phyloP scores from a whole-genome alignment of 371 early-diverging fungal species.

The Saksenaea vasiformis region DNA sequence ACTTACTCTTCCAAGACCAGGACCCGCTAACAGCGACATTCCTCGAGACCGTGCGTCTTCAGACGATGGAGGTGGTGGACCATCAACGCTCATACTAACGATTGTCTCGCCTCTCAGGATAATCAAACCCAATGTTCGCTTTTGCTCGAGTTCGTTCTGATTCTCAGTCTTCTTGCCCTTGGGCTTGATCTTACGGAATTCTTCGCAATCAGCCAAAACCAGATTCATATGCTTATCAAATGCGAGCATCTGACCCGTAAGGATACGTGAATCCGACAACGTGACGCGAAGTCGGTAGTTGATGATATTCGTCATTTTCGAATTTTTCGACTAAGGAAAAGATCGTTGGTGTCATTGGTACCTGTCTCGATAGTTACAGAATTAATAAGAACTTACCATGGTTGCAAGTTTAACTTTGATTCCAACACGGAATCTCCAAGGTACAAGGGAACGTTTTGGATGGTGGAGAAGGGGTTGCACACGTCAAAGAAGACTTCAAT shows the following conservation, averaged over 20 bases:
- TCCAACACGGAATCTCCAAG: slow-evolving; percentile 3
- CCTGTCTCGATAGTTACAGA: not conserved
- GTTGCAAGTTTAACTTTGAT: not conserved
- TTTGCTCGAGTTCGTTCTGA: slow-evolving; percentile 65
- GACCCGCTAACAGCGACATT: slow-evolving; percentile 60
- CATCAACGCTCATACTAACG: slow-evolving; percentile 90
- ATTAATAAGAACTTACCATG: not conserved
- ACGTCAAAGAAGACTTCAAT: slow-evolving; percentile 10
- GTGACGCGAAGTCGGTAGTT: slow-evolving; percentile 95
- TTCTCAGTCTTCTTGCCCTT: slow-evolving; percentile 51
- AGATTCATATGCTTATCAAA: slow-evolving; percentile 99
- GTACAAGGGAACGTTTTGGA: not conserved
- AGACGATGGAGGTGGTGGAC: slow-evolving; percentile 82
- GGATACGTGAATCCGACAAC: slow-evolving; percentile 84
- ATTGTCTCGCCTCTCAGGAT: slow-evolving; percentile 94
- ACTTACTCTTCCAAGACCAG: slow-evolving; percentile 72
- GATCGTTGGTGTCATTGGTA: not conserved
- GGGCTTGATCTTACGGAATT: slow-evolving; percentile 87
- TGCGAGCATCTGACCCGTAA: slow-evolving; percentile 97
- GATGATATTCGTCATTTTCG: slow-evolving; percentile 90
- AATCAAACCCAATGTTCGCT: slow-evolving; percentile 92
- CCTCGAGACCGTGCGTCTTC: slow-evolving; percentile 61
- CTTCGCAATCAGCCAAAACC: slow-evolving; percentile 96
- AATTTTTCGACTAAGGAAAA: slow-evolving; percentile 62
- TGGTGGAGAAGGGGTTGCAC: slow-evolving; percentile 7